Base-by-base conservation (phyloP, 2,329 filamentous ascomycete genomes). In the Teratosphaeria epicoccoides region DNA sequence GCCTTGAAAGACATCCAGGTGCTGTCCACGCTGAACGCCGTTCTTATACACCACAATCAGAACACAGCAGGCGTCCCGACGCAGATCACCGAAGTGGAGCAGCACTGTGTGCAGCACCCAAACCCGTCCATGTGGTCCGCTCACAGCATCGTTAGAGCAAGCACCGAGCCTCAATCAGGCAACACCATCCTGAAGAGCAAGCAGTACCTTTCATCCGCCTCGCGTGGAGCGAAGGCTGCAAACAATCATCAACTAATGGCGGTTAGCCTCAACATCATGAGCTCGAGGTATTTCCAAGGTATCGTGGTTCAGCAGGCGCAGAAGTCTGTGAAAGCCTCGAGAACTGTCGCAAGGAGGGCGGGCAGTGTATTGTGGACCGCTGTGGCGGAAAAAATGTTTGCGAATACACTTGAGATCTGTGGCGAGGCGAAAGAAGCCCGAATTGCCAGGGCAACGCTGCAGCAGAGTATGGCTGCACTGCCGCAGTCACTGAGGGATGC, bases 251-350 rank as follows among this genome's bases (percentile, higher is more conserved):
- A 94, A 57, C 84, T 90, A 50, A 78, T 89, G n/a, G 84, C 84
- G 46, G 85, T 96, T 57, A 83, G 85, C 5, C 79, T 96, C 53
- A 89, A 83, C 59, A 83, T 93, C 57, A 94, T 96, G 85, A 85
- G 86, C 49, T 82, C 79, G 63, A 80, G 83, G 49, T 85, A 95
- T 62, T 96, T 90, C 68, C 83, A 84, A 45, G 85, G 85, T 53
- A 84, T 90, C 12, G 81, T 94, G 3, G 88, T 88, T 47, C 70
- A 72, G 33, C 73, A 76, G 57, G 70, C 80, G 1, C 70, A 77
- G 44, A 75, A 76, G 53, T 78, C 77, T 45, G 68, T 64, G 52
- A 73, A 51, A 58, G 74, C 55, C 60, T 72, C 54, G 57, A 78
- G 81, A 4, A 73, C 76, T 2, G 71, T 77, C 46, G 81, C 80